phyloP scores from a whole-genome alignment of 1,284 basidiomycete species.

The Ustilago shanxiensis region DNA sequence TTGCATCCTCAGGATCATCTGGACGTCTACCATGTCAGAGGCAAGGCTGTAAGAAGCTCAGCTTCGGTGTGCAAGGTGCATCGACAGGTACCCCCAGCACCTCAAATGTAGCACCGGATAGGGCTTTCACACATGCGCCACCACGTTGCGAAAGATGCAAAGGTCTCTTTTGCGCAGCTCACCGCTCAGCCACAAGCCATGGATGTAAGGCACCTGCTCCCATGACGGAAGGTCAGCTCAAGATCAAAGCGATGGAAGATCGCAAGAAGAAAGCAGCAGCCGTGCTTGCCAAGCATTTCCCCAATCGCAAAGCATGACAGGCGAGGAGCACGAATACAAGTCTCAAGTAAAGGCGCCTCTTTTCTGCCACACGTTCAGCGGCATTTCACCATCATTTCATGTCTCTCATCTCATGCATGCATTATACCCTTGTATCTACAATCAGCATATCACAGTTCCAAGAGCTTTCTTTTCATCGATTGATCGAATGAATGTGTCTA shows the following conservation, averaged over 20 bases:
- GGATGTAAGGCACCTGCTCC: constrained; percentile 55
- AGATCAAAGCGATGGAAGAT: constrained; percentile 54
- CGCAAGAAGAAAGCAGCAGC: constrained; percentile 62
- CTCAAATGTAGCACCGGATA: background rate
- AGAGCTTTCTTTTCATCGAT: background rate
- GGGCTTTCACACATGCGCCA: constrained; percentile 23
- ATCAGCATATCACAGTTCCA: background rate
- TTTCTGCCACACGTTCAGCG: no score
- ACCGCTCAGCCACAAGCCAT: constrained; percentile 51
- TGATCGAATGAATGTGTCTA: background rate
- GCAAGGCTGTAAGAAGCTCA: constrained; percentile 57
- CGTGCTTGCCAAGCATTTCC: constrained; percentile 59
- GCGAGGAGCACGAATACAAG: no score
- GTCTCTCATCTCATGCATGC: background rate
- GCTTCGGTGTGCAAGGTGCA: constrained; percentile 38
- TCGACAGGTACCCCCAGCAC: background rate
- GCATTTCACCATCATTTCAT: background rate
- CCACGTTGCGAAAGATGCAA: constrained; percentile 59
- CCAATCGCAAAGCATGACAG: constrained; percentile 39
- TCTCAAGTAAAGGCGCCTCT: no score
- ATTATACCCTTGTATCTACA: constrained; percentile 22
- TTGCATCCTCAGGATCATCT: constrained; percentile 21
- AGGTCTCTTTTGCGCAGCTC: constrained; percentile 56
- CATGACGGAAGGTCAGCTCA: constrained; percentile 56
- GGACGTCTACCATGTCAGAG: constrained; percentile 60